Percentiles rank a stretch among this genome's conserved stretches.
Evolutionary conservation across 2,329 filamentous ascomycete genomes (phyloP).

Genomic region (Talaromyces albobiverticillius): DNA sequence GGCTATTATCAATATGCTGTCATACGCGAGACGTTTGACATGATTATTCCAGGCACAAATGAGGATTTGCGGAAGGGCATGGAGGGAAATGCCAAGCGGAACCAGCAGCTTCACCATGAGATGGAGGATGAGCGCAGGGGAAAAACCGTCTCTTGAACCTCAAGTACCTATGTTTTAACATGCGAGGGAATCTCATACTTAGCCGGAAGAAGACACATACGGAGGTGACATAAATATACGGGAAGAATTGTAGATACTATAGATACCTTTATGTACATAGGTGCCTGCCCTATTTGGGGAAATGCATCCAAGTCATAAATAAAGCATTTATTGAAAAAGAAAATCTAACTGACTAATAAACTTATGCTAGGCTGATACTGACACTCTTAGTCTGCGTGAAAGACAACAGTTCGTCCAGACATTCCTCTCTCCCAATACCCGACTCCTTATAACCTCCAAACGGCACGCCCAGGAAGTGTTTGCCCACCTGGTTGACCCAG

Average conservation of each 20-base stretch:
- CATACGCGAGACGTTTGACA: slow-evolving; percentile 57
- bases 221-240: too few relatives aligned
- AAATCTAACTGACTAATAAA: neutral
- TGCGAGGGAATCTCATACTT: too few relatives aligned
- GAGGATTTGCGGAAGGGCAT: slow-evolving; percentile 36
- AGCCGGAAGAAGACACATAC: too few relatives aligned
- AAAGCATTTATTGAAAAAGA: neutral
- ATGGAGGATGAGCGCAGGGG: neutral
- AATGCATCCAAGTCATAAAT: neutral
- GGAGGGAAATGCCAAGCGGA: slow-evolving; percentile 35
- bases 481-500: neutral
- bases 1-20: slow-evolving; percentile 61
- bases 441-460: neutral
- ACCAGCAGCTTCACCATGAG: slow-evolving; percentile 7
- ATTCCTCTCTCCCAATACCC: neutral
- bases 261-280: too few relatives aligned
- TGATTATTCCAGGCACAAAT: slow-evolving; percentile 44
- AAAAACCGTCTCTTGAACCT: too few relatives aligned
- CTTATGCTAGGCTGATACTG: neutral
- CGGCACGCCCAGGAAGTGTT: neutral
- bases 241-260: too few relatives aligned
- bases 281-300: too few relatives aligned
- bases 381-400: neutral
- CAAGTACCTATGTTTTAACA: too few relatives aligned
- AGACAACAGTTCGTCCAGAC: neutral